These are phyloP conservation scores for Tulasnella sp. DNA, from an alignment of 768 basidiomycete species.

Conservation along the genomic window DNA sequence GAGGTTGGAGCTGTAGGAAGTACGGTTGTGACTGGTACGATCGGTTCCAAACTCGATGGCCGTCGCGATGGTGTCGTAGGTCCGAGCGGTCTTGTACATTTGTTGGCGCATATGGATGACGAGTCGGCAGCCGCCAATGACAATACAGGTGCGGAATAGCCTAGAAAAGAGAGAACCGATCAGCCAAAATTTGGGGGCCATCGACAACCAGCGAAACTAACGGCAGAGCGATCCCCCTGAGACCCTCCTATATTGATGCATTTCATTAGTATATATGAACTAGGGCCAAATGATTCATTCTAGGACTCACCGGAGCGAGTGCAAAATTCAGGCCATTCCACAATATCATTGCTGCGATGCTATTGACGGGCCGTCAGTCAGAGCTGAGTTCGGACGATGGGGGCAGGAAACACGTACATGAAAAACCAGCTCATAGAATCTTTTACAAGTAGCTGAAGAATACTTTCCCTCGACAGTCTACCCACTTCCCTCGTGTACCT, in stretches of 20 bases:
- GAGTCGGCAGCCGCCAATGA: slow-evolving; percentile 21
- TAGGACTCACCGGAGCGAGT: neutral
- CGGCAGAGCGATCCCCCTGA: neutral
- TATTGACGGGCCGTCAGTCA: neutral
- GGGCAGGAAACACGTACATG: neutral
- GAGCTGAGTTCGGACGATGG: neutral
- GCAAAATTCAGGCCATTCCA: neutral
- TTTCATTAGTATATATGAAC: neutral
- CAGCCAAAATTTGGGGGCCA: too few species aligned
- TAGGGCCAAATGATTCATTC: neutral
- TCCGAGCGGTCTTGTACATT: neutral
- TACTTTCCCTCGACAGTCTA: neutral
- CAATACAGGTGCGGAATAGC: neutral
- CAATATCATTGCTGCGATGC: slow-evolving; percentile 15
- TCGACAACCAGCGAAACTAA: neutral
- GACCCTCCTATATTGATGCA: neutral
- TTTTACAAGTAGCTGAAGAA: slow-evolving; percentile 20
- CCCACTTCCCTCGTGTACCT: slow-evolving; percentile 12
- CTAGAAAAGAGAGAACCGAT: neutral
- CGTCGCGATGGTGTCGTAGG: neutral
- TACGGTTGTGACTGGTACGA: neutral
- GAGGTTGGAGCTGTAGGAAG: neutral
- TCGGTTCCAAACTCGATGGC: neutral
- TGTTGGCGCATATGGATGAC: slow-evolving; percentile 24
- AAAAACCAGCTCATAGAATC: slow-evolving; percentile 26